Percentiles rank a stretch among this genome's conserved stretches.
Conservation (phyloP, 2,329 filamentous ascomycete genomes). For the Trichophaea hybrida region DNA sequence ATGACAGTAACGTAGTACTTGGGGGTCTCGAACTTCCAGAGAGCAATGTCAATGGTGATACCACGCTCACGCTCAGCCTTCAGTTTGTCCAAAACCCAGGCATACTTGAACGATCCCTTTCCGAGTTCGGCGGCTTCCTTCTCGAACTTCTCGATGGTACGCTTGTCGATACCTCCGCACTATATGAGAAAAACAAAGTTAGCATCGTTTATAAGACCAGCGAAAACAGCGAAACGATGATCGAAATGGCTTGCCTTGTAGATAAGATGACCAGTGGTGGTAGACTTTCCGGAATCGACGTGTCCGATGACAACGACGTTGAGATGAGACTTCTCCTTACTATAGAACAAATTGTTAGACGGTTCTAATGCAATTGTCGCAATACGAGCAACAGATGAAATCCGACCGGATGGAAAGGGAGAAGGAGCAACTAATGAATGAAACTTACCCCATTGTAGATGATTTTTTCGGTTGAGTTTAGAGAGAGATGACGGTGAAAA, state of each 20-base stretch:
- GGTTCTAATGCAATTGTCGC: neutral
- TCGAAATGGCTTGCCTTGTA: conserved; percentile 48
- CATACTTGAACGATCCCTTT: conserved; percentile 99
- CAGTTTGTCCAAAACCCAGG: conserved; percentile 99
- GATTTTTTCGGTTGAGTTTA: conserved; percentile 1
- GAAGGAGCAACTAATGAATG: neutral
- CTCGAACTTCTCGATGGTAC: conserved; percentile 99
- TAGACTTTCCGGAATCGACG: conserved; percentile 74
- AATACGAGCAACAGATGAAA: neutral
- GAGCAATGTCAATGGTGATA: conserved; percentile 99
- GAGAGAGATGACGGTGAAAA: conserved; percentile 1
- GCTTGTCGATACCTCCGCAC: conserved; percentile 99
- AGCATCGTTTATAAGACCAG: neutral
- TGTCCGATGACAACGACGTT: conserved; percentile 86
- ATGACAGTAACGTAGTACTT: conserved; percentile 98
- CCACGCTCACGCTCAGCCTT: conserved; percentile 99
- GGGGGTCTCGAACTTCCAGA: conserved; percentile 99
- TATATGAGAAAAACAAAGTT: conserved; percentile 1
- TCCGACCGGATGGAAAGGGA: neutral
- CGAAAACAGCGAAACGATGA: neutral
- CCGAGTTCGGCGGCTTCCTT: conserved; percentile 99
- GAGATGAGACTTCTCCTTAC: conserved; percentile 59
- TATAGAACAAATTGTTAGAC: conserved; percentile 30
- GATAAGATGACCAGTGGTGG: conserved; percentile 95
- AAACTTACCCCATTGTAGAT: conserved; percentile 21